Base-by-base conservation (phyloP, 208 protist species). In the Endotrypanum monterogeii region DNA sequence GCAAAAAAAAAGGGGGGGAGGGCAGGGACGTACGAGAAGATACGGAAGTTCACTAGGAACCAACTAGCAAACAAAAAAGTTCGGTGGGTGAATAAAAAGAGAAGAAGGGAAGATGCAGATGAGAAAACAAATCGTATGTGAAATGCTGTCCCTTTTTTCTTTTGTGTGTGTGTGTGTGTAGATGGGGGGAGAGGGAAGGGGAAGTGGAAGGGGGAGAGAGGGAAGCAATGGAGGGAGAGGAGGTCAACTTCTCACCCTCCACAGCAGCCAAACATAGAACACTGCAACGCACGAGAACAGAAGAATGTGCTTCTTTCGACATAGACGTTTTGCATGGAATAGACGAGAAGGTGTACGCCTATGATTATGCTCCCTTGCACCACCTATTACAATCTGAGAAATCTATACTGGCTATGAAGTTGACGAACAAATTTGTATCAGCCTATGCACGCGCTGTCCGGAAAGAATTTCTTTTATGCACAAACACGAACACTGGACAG, bases 1-100 rank as follows among this genome's bases (percentile, higher is more conserved):
- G 20, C 20, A 65, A 46, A 41, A 25, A 9, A 25, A 65, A 65
- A 65, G 28, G 39, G 30, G n/a, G 54, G 28, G 28, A 46, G 28
- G 7, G 25, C 30, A 72, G 51, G 9, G 32, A 18, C 32, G 20
- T 68, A 71, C 44, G 54, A 50, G 32, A 69, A 74, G 68, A 79
- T 69, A 77, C 71, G 58, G 74, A 57, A 67, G 69, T 25, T 11
- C 50, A 80, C 46, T 3, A 79, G 12, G 25, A 46, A 16, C 30
- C 39, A 28, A 61, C 58, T 8, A 63, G 54, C 16, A 84, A 58
- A 55, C 18, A 67, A 28, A 35, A 9, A 16, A 41, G 5, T n/a
- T n/a, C n/a, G n/a, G n/a, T n/a, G n/a, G n/a, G n/a, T n/a, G n/a
- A n/a, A n/a, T 48, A 11, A 11, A 48, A 48, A 48, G 5, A 48